Conservation (phyloP, 225 moss, liverwort and hornwort genomes). For the Sphagnum tenellum region DNA sequence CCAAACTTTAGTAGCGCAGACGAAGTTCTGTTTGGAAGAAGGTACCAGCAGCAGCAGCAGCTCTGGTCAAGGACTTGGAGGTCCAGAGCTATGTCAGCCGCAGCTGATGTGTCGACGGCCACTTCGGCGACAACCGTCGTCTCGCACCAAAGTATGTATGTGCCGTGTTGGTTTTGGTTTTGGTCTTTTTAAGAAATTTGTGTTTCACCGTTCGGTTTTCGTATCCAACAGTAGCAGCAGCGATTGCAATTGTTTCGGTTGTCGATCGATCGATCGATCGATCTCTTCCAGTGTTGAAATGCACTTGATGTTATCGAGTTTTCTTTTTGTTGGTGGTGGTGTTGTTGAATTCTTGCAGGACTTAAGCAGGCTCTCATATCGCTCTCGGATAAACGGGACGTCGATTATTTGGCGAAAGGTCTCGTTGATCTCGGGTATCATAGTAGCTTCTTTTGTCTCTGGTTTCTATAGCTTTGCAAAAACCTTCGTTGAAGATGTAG, state of each 20-base stretch:
- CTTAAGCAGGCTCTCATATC: conserved; percentile 85
- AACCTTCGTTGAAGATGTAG: not conserved
- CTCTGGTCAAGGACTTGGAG: not conserved
- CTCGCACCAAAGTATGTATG: conserved; percentile 1
- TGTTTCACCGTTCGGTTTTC: not conserved
- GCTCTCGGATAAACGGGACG: conserved; percentile 77
- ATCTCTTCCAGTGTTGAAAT: not conserved
- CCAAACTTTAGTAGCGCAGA: not conserved
- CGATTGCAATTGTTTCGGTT: not conserved
- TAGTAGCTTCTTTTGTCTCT: not conserved
- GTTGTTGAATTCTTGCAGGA: conserved; percentile 16
- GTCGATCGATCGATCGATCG: not conserved
- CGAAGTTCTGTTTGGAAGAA: not conserved
- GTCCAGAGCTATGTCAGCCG: conserved; percentile 2
- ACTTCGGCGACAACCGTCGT: not conserved
- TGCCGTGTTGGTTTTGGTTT: not conserved
- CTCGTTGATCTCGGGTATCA: conserved; percentile 76
- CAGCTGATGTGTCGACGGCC: not conserved
- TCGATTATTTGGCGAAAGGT: conserved; percentile 71
- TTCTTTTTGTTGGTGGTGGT: not conserved
- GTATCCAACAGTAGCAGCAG: not conserved
- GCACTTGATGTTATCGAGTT: not conserved
- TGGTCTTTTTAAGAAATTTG: not conserved
- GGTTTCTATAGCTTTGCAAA: not conserved
- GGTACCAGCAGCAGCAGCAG: not conserved